Evolutionary conservation across 116 monocot genomes (phyloP), one percentile per base, ranked within the genome.

Genomic region (Trichopus zeylanicus): DNA sequence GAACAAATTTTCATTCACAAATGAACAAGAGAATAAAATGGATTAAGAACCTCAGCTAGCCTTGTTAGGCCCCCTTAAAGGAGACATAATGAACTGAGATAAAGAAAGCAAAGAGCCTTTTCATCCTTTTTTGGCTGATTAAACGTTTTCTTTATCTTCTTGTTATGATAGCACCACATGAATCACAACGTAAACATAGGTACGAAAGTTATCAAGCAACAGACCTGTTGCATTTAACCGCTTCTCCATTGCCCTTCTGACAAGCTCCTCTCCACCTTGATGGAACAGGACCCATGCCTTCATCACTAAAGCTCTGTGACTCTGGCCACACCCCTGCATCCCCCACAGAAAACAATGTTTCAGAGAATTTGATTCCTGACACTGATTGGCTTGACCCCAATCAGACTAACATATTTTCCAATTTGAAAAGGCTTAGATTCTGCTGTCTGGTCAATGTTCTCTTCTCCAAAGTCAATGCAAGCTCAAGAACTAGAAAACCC

Each of bases 181-280:
- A 46, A 46, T 46, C 46, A 46, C 46, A 46, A 46, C 8, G 3
- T 46, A 16, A 46, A 11, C 9, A 46, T 7, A 46, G 46, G 46
- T 11, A 13, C 3, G 9, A 9, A 16, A 13, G 15, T 6, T 49
- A 24, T 22, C n/a, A n/a, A 35, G 22, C 4, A 49, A 26, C 48
- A 35, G 21, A 84, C 91, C 79, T 92, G 72, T 88, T 93, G 70
- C 93, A 93, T 25, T 30, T 15, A 54, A 88, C 73, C 4, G 21
- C 31, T 0, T 66, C 18, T 6, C 69, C 54, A n/a, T 31, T 37
- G n/a, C 62, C 68, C 10, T 65, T 72, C 32, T 81, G 46, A 51
- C 79, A 84, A 6, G 46, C 38, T 16, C 80, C 80, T 56, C 65
- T 73, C 80, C 85, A 85, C 49, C 59, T 72, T 54, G 80, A 29